Evolutionary conservation across 805 yeast species (phyloP).

Genomic region (Saturnispora diversa): DNA sequence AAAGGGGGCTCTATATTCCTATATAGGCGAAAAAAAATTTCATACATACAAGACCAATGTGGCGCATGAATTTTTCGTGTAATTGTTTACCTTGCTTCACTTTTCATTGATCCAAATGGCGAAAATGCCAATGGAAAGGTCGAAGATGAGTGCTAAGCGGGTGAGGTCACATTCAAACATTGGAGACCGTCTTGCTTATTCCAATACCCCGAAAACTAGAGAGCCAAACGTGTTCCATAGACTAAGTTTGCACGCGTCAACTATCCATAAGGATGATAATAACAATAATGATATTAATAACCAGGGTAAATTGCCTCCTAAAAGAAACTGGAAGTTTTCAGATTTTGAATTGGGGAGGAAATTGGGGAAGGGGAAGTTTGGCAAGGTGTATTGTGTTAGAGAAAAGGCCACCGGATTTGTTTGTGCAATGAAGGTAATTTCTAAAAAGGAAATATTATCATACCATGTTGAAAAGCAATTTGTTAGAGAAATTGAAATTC

Average conservation of each 20-base stretch:
- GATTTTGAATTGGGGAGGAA: slow-evolving; percentile 85
- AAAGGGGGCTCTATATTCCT: too few species aligned
- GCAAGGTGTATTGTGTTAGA: slow-evolving; percentile 81
- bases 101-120: too few species aligned
- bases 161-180: slow-evolving; percentile 1
- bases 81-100: too few species aligned
- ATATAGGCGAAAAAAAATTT: too few species aligned
- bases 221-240: slow-evolving; percentile 13
- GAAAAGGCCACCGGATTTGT: slow-evolving; percentile 70
- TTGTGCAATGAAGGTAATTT: slow-evolving; percentile 89
- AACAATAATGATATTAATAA: background rate
- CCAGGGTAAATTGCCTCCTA: too few species aligned
- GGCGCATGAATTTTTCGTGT: too few species aligned
- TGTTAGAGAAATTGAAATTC: slow-evolving; percentile 87
- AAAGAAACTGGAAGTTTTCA: slow-evolving; percentile 21
- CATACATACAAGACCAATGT: too few species aligned
- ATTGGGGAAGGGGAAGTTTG: slow-evolving; percentile 90
- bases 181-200: background rate
- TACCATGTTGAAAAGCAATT: slow-evolving; percentile 79
- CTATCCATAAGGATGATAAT: background rate
- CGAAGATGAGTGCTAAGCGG: slow-evolving; percentile 4
- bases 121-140: too few species aligned
- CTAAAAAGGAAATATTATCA: slow-evolving; percentile 65
- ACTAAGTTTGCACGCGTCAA: slow-evolving; percentile 11
- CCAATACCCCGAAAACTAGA: background rate